phyloP scores from a whole-genome alignment of 163 green algal species.

The Dunaliella salina region DNA sequence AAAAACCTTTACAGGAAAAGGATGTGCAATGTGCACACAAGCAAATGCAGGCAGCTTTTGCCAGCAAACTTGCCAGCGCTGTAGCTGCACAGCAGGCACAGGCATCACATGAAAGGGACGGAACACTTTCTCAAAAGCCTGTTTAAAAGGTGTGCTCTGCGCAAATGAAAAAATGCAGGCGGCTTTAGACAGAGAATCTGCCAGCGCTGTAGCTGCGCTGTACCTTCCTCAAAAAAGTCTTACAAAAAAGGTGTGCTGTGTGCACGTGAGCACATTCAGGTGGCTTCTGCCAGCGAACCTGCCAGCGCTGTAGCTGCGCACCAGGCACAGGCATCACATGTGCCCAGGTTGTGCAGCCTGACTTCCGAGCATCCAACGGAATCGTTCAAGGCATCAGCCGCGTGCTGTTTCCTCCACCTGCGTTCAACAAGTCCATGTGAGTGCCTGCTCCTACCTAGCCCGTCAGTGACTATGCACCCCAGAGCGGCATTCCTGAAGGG shows the following conservation, averaged over 20 bases:
- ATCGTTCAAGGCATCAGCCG: slow-evolving; percentile 54
- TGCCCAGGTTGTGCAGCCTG: slow-evolving; percentile 30
- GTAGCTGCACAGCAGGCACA: slow-evolving; percentile 43
- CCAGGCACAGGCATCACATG: slow-evolving; percentile 29
- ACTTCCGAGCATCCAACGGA: slow-evolving; percentile 52
- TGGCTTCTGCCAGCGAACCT: slow-evolving; percentile 66
- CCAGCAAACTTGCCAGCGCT: slow-evolving; percentile 59
- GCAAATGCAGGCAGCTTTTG: slow-evolving; percentile 56
- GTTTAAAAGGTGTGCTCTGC: no score
- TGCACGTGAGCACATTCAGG: slow-evolving; percentile 26
- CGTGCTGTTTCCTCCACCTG: slow-evolving; percentile 44
- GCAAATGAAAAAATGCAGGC: no score
- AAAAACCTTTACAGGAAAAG: no score
- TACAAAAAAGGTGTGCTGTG: no score
- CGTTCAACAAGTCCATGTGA: not conserved
- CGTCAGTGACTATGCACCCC: no score
- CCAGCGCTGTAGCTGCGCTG: no score
- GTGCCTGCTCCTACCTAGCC: no score
- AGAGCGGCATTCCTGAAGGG: no score
- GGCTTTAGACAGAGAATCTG: no score
- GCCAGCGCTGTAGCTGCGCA: slow-evolving; percentile 59
- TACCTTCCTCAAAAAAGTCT: no score
- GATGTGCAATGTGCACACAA: no score
- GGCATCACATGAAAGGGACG: slow-evolving; percentile 39
- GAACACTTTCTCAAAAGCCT: no score